Percentiles rank a stretch among this genome's conserved stretches.
phyloP scores from a whole-genome alignment of 176 grass and related monocot genomes.

The Luzula sylvatica region DNA sequence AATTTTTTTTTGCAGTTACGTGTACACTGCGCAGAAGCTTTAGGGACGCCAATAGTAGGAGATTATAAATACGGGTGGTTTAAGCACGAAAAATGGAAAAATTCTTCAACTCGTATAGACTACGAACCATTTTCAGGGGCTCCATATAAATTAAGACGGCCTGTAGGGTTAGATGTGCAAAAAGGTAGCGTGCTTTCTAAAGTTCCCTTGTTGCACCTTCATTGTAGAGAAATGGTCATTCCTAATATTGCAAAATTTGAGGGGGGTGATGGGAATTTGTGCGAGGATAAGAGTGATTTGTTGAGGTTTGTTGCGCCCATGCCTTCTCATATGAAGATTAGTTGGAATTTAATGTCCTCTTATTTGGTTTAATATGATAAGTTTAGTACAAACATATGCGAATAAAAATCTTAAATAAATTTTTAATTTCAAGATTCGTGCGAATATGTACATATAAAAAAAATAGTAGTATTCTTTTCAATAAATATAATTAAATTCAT shows the following conservation, averaged over 20 bases:
- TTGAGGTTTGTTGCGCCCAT: conserved; percentile 47
- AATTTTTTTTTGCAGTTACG: conserved; percentile 39
- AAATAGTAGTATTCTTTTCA: too few relatives aligned
- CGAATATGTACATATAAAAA: too few relatives aligned
- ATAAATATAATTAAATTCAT: too few relatives aligned
- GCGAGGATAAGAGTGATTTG: conserved; percentile 41
- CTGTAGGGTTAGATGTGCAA: conserved; percentile 62
- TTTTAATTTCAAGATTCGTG: too few relatives aligned
- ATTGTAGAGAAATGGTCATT: conserved; percentile 85
- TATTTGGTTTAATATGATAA: conserved; percentile 36
- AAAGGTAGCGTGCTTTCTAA: conserved; percentile 76
- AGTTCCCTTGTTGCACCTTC: conserved; percentile 72
- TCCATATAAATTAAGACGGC: conserved; percentile 54
- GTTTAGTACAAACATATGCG: too few relatives aligned
- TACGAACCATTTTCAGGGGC: conserved; percentile 49
- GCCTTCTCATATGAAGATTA: conserved; percentile 71
- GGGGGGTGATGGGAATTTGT: conserved; percentile 41
- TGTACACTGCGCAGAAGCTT: conserved; percentile 73
- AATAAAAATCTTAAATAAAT: too few relatives aligned
- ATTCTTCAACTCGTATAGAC: conserved; percentile 39
- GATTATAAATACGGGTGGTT: conserved; percentile 92
- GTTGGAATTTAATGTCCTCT: conserved; percentile 85
- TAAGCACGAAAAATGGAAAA: conserved; percentile 69
- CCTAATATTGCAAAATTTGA: conserved; percentile 67
- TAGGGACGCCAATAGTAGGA: conserved; percentile 72